Percentiles rank a stretch among this genome's conserved stretches.
phyloP scores from a whole-genome alignment of 2,329 filamentous ascomycete species.

The Pseudogymnoascus pannorum region DNA sequence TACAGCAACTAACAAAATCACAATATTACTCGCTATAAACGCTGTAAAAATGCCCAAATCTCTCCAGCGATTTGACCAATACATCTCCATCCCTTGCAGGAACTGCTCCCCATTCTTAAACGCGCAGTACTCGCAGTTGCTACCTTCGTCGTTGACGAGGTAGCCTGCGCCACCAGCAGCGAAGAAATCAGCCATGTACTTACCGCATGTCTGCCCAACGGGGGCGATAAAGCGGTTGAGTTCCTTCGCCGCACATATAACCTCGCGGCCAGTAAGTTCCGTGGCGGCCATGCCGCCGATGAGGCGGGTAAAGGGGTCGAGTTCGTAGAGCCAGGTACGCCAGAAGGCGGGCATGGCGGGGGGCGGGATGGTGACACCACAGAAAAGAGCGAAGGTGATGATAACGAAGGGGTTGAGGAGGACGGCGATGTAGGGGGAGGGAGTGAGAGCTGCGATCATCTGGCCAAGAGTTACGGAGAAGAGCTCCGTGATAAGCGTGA shows the following conservation, averaged over 20 bases:
- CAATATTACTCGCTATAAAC: conserved; percentile 71
- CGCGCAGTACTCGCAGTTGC: conserved; percentile 52
- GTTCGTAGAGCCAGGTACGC: conserved; percentile 46
- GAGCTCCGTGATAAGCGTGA: conserved; percentile 63
- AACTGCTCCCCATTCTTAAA: conserved; percentile 69
- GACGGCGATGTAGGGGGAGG: conserved; percentile 52
- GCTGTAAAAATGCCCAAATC: conserved; percentile 72
- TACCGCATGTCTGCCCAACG: conserved; percentile 44
- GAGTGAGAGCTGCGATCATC: conserved; percentile 54
- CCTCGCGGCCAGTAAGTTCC: conserved; percentile 37
- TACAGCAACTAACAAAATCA: conserved; percentile 52
- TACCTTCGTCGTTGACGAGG: conserved; percentile 50
- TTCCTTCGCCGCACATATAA: conserved; percentile 42
- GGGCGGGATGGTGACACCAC: conserved; percentile 67
- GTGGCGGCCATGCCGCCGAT: conserved; percentile 50
- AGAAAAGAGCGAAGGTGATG: conserved; percentile 63
- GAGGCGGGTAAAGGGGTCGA: conserved; percentile 57
- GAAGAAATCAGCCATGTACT: conserved; percentile 50
- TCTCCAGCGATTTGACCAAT: conserved; percentile 66
- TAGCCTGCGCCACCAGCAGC: conserved; percentile 32
- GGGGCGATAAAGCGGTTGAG: conserved; percentile 36
- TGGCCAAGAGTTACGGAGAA: conserved; percentile 74
- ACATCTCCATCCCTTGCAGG: conserved; percentile 59
- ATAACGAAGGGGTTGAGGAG: conserved; percentile 51
- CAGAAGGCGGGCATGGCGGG: conserved; percentile 56